These are phyloP conservation scores for Piper betle DNA, from an alignment of 164 flowering plant genomes.

Conservation along the genomic window DNA sequence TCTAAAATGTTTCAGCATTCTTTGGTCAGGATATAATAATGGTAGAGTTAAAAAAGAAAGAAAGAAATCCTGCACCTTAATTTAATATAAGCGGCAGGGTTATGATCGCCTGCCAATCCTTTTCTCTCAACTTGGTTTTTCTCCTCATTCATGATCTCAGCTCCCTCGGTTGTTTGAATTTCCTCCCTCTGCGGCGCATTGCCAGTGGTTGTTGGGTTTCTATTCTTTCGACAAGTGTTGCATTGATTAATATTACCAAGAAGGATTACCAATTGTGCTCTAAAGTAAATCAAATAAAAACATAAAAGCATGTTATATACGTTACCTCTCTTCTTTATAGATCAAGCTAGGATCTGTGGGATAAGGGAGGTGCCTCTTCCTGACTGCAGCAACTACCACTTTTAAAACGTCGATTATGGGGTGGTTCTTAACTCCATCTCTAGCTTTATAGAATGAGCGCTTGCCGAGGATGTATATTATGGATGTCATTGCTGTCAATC, in stretches of 20 bases:
- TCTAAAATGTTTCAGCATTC: too few relatives aligned
- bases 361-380: background rate
- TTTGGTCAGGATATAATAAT: too few relatives aligned
- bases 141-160: too few relatives aligned
- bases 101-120: too few relatives aligned
- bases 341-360: background rate
- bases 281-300: too few relatives aligned
- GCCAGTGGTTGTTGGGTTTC: background rate
- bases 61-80: too few relatives aligned
- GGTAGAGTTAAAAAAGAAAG: too few relatives aligned
- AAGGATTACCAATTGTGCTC: background rate
- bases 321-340: background rate
- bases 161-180: background rate
- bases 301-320: too few relatives aligned
- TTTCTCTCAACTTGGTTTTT: too few relatives aligned
- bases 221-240: background rate
- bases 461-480: constrained; percentile 2
- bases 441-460: background rate
- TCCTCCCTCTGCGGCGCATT: background rate
- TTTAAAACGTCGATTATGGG: background rate
- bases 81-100: too few relatives aligned
- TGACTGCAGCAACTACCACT: background rate
- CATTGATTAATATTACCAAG: background rate
- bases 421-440: constrained; percentile 2
- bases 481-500: background rate